Base-by-base conservation (phyloP, 257 asterid species). In the Solanum microdontum region DNA sequence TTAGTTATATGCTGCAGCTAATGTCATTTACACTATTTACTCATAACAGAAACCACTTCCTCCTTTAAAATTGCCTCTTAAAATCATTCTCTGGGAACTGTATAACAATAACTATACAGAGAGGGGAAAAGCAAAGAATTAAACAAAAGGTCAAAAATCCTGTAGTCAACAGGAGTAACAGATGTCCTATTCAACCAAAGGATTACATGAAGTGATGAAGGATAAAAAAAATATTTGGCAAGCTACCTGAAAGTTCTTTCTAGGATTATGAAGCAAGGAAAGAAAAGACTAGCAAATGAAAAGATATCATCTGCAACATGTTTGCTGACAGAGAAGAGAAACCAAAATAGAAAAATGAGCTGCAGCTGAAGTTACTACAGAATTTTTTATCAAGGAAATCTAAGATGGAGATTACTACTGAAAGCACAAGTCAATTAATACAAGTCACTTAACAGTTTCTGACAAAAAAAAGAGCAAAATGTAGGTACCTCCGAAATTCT, bases 401-500 rank as follows among this genome's bases (percentile, higher is more conserved):
- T 40, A 40, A 77, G 14, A 40, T 77, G 84, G 84, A 77, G 36
- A 24, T 76, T 77, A 24, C 48, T 8, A 77, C 14, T 3, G 64
- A 40, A 43, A 28, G 15, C 58, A 40, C 15, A 55, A 55, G 23
- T 1, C 32, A 75, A 75, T 11, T 75, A 77, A 13, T 24, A 40
- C 39, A 45, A 15, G 68, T 45, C 66, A 45, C 39, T 80, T 14
- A 79, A 79, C 37, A 43, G 84, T 15, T 76, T 15, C 60, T 26
- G 28, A 83, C 80, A 3, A 19, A 23, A 34, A 32, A 28, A 1
- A 14, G 23, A 10, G 26, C 45, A 40, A 11, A 36, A 37, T 43
- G 58, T 37, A 30, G 87, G n/a, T 91, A 97, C 98, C 99, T 94
- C 36, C 99, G 90, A 69, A 97, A 97, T 92, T 97, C 99, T 94